Evolutionary conservation across 352 stramenopile species (phyloP).

Genomic region (Phytophthora meadii): DNA sequence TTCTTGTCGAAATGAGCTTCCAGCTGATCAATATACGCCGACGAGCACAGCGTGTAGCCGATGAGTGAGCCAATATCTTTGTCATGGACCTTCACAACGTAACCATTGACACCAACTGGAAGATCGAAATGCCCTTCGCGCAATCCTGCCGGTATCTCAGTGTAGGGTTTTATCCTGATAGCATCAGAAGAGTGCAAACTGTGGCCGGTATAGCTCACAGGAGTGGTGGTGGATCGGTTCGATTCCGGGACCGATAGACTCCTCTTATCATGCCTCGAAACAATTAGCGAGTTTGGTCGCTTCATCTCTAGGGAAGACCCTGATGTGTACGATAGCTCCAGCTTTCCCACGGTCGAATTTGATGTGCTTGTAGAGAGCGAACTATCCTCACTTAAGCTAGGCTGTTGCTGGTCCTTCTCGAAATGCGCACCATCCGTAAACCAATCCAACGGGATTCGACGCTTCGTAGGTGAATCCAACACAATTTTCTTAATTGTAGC

Average conservation of each 20-base stretch:
- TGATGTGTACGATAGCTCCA: constrained; percentile 52
- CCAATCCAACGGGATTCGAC: constrained; percentile 82
- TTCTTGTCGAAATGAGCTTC: constrained; percentile 65
- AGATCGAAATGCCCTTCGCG: constrained; percentile 80
- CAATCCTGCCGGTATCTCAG: constrained; percentile 50
- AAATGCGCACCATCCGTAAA: constrained; percentile 57
- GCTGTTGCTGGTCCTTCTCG: constrained; percentile 34
- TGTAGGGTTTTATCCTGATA: constrained; percentile 65
- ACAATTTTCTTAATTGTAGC: constrained; percentile 84
- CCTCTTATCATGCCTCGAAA: constrained; percentile 37
- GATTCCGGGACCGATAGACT: constrained; percentile 46
- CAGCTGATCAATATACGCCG: constrained; percentile 74
- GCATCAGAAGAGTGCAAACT: constrained; percentile 40
- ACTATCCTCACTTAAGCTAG: constrained; percentile 48
- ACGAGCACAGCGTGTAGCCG: constrained; percentile 79
- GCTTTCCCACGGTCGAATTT: constrained; percentile 42
- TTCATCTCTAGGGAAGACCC: constrained; percentile 58
- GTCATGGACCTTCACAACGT: constrained; percentile 82
- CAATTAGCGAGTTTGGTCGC: constrained; percentile 25
- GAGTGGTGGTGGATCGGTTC: constrained; percentile 38
- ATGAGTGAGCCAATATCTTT: constrained; percentile 87
- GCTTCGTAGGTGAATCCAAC: constrained; percentile 65
- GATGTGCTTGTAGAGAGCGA: constrained; percentile 43
- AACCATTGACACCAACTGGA: constrained; percentile 72
- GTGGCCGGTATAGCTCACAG: constrained; percentile 32